Conservation (phyloP, 1,284 basidiomycete genomes). For the Amylostereum areolatum region DNA sequence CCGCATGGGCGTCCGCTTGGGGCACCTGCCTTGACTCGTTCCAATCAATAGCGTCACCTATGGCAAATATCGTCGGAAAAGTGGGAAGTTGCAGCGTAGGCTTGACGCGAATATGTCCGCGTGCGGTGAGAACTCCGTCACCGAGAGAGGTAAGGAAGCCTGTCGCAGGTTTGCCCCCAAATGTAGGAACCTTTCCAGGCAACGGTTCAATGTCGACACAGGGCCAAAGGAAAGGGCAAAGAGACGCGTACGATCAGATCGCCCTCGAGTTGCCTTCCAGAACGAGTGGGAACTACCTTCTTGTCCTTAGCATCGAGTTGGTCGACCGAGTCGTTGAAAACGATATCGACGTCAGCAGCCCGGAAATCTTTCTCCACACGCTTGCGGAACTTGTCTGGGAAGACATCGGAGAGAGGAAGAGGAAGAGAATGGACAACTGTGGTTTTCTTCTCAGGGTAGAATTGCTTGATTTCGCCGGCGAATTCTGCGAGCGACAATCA, state of each 20-base stretch:
- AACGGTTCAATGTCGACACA: conserved; percentile 16
- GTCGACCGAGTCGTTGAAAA: neutral
- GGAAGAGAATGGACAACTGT: neutral
- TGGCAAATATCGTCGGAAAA: neutral
- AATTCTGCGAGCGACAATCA: conserved; percentile 32
- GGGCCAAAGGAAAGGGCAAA: neutral
- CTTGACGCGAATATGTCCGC: neutral
- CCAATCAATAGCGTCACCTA: neutral
- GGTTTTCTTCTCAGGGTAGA: conserved; percentile 29
- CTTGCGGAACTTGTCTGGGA: neutral
- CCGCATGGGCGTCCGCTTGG: neutral
- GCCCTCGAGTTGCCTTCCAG: neutral
- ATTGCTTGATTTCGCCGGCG: conserved; percentile 52
- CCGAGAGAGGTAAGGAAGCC: neutral
- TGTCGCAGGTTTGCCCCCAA: conserved; percentile 1
- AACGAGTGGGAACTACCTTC: neutral
- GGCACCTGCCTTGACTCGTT: neutral
- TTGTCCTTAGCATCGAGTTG: neutral
- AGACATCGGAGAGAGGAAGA: neutral
- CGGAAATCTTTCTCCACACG: neutral
- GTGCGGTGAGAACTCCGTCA: neutral
- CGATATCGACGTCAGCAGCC: neutral
- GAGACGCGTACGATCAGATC: neutral
- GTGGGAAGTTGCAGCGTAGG: neutral
- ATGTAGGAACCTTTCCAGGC: neutral